These are phyloP conservation scores for Grosmannia huntii DNA, from an alignment of 2,329 filamentous ascomycete genomes.

Conservation along the genomic window DNA sequence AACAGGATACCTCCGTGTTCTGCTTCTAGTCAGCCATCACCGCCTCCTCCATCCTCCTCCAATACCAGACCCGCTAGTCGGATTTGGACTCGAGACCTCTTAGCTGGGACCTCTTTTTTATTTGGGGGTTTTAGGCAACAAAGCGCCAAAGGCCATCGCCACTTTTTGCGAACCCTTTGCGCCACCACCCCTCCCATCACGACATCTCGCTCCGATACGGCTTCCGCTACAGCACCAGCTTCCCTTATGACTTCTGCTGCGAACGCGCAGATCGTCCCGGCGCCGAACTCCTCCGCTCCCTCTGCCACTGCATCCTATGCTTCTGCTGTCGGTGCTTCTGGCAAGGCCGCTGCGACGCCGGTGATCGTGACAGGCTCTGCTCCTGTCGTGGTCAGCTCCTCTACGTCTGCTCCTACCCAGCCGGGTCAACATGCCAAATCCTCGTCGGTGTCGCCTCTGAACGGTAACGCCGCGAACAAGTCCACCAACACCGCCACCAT, in stretches of 20 bases:
- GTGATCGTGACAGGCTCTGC: slow-evolving; percentile 46
- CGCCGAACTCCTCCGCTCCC: slow-evolving; percentile 42
- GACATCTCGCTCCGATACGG: neutral
- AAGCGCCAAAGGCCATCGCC: neutral
- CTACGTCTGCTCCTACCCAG: slow-evolving; percentile 31
- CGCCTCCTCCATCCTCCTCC: neutral
- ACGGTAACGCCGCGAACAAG: slow-evolving; percentile 46
- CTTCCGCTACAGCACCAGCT: neutral
- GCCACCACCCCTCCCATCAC: neutral
- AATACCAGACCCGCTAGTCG: neutral
- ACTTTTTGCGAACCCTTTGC: neutral
- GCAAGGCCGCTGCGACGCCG: slow-evolving; percentile 49
- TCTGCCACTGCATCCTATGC: slow-evolving; percentile 50
- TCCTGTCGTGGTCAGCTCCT: slow-evolving; percentile 41
- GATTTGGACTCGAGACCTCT: neutral
- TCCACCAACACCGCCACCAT: slow-evolving; percentile 5
- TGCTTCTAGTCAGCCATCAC: neutral
- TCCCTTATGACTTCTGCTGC: slow-evolving; percentile 50
- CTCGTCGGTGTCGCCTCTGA: slow-evolving; percentile 65
- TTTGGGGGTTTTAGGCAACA: neutral
- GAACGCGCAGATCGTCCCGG: slow-evolving; percentile 41
- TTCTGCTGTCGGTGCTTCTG: slow-evolving; percentile 50
- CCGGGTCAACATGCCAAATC: slow-evolving; percentile 48
- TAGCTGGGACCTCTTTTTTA: neutral
- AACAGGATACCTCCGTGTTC: neutral